Base-by-base conservation (phyloP, 306 rosid species). In the Benincasa hispida region DNA sequence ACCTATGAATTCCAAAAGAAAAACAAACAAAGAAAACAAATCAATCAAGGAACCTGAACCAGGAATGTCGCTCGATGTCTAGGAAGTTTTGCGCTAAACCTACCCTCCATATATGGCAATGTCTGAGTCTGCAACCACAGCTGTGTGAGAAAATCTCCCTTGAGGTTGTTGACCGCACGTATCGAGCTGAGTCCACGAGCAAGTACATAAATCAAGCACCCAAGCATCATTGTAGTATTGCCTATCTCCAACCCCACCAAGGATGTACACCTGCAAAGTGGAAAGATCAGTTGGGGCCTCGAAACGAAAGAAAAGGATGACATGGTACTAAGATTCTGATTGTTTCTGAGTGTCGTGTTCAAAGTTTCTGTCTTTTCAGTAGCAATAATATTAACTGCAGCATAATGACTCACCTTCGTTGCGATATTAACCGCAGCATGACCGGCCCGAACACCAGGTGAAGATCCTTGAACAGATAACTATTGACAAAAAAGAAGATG, bases 241-340 rank as follows among this genome's bases (percentile, higher is more conserved):
- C 79, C 89, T 90, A 78, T 92, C 93, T 81, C 99, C 99, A 27
- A 94, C 97, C 61, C 99, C 99, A 80, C 97, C 99, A 77, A 92
- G 84, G 61, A 94, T 81, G 76, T 88, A 92, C 9, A 90, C 84
- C 99, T 94, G 92, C 70, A 68, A 32, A 75, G 34, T 21, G 45
- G 27, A 55, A 72, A 50, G 61, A 72, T 51, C 25, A 34, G 76
- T 3, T 19, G 10, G 18, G 18, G 39, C 15, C 45, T 72, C 8
- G 9, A 72, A 48, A 17, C 2, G 9, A 72, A 48, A 28, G 27
- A 19, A 30, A 19, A 19, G 19, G 60, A 14, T 8, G 0, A 27
- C 37, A 28, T 35, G 15, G 27, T 35, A 18, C 10, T 0, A 19
- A 32, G 51, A n/a, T 37, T 65, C 50, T 66, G n/a, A 66, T 37